A percentile compares a stretch with the other conserved stretches of the same genome.
Conservation (phyloP, 2,329 filamentous ascomycete species). For the Fusarium sp. region DNA sequence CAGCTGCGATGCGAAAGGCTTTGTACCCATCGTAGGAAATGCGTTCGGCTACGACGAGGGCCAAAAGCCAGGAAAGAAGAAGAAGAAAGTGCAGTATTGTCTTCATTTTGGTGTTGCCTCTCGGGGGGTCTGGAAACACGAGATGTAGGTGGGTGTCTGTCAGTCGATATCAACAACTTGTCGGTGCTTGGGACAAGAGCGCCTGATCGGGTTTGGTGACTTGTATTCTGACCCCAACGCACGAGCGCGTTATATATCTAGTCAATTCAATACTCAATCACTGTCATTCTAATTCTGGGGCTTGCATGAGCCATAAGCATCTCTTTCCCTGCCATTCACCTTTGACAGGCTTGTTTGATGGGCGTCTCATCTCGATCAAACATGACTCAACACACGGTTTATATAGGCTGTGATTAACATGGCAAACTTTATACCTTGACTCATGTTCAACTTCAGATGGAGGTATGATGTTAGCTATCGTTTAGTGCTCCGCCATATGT, state of each 20-base stretch:
- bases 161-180: background rate
- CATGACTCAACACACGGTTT: background rate
- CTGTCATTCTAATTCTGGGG: background rate
- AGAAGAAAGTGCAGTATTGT: background rate
- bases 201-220: background rate
- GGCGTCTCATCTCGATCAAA: background rate
- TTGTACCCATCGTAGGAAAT: constrained; percentile 42
- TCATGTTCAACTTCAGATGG: background rate
- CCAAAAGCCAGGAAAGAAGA: background rate
- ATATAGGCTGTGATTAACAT: background rate
- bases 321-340: background rate
- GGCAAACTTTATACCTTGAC: background rate
- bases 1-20: constrained; percentile 34
- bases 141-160: background rate
- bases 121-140: background rate
- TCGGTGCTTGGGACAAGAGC: background rate
- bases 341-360: background rate
- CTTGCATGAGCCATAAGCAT: background rate
- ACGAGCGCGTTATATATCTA: background rate
- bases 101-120: background rate
- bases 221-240: background rate
- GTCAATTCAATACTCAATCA: background rate
- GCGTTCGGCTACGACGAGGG: background rate
- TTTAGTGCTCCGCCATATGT: background rate
- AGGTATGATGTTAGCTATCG: background rate